These are phyloP conservation scores for Solanum stenotomum DNA, from an alignment of 257 asterid species.

Conservation along the genomic window DNA sequence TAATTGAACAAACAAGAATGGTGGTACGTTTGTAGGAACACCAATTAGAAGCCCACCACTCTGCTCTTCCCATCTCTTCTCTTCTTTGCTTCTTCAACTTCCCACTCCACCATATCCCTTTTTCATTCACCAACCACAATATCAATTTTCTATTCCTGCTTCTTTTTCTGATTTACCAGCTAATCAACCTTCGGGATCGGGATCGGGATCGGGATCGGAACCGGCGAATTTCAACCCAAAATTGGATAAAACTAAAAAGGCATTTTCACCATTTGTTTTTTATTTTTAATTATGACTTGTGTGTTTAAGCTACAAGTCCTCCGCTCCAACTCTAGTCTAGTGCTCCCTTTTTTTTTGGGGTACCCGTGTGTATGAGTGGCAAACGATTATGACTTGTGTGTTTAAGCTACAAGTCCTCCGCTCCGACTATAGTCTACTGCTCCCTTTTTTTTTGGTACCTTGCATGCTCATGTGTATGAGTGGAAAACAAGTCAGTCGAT, in stretches of 20 bases:
- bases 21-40: conserved; percentile 79
- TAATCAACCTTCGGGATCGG: neutral
- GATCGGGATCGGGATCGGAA: neutral
- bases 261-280: neutral
- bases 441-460: no score
- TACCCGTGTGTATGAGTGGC: no score
- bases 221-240: neutral
- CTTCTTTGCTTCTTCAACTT: conserved; percentile 8
- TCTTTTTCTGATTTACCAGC: neutral
- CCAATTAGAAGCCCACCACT: conserved; percentile 31
- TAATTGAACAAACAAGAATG: conserved; percentile 55
- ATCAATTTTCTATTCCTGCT: neutral
- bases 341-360: no score
- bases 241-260: neutral
- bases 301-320: neutral
- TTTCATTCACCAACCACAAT: neutral
- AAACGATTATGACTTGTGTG: no score
- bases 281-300: no score
- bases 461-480: no score
- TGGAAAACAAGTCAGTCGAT: no score
- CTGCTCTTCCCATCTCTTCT: conserved; percentile 63
- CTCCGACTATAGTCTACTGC: no score
- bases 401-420: no score
- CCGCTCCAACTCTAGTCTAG: no score
- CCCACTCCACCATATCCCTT: neutral